Evolutionary conservation across 768 basidiomycete genomes (phyloP).

Genomic region (Chalciporus sphaerocephalus): DNA sequence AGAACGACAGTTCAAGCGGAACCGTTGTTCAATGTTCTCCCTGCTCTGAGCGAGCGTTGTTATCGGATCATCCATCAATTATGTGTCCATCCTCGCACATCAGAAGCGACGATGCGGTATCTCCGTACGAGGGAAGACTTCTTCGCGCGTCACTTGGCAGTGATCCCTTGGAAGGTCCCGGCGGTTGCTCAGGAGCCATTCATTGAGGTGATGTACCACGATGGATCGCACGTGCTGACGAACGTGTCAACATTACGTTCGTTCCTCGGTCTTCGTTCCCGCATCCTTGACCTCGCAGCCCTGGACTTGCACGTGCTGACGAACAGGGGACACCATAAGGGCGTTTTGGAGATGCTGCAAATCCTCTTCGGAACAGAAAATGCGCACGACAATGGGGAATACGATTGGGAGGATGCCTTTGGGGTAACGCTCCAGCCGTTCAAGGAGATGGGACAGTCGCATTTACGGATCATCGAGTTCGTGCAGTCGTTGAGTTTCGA

Average conservation of each 20-base stretch:
- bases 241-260: slow-evolving; percentile 65
- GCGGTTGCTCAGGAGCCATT: slow-evolving; percentile 43
- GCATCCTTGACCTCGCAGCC: slow-evolving; percentile 79
- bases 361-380: slow-evolving; percentile 72
- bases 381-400: slow-evolving; percentile 36
- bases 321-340: slow-evolving; percentile 69
- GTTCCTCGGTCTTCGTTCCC: slow-evolving; percentile 79
- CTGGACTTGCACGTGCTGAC: slow-evolving; percentile 87
- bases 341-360: slow-evolving; percentile 69
- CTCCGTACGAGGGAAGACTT: slow-evolving; percentile 86
- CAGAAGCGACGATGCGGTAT: slow-evolving; percentile 77
- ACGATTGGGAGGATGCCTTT: slow-evolving; percentile 37
- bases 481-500: slow-evolving; percentile 83
- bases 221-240: slow-evolving; percentile 65
- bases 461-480: slow-evolving; percentile 82
- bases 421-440: slow-evolving; percentile 48
- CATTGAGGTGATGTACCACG: slow-evolving; percentile 60
- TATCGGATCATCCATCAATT: slow-evolving; percentile 82
- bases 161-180: slow-evolving; percentile 64
- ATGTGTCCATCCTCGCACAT: slow-evolving; percentile 81
- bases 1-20: slow-evolving; percentile 30
- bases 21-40: slow-evolving; percentile 62
- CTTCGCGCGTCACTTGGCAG: slow-evolving; percentile 79
- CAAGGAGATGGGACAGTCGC: slow-evolving; percentile 73
- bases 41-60: slow-evolving; percentile 78